Percentiles rank a stretch among this genome's conserved stretches.
phyloP scores from a whole-genome alignment of 257 asterid species.

The Echites panduratus region DNA sequence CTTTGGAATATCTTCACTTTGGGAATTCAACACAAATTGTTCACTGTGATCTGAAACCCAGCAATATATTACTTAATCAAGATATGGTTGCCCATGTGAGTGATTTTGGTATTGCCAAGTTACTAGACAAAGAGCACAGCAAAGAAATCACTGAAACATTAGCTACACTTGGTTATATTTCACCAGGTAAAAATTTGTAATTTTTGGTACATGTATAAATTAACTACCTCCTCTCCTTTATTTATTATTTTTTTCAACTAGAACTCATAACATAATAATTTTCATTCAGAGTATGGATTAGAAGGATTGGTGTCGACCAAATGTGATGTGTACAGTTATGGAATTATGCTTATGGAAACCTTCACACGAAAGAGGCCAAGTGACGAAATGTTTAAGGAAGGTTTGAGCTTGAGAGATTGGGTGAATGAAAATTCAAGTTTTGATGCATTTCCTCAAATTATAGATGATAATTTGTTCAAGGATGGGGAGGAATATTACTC shows the following conservation, averaged over 20 bases:
- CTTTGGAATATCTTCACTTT: conserved; percentile 6
- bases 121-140: neutral
- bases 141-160: neutral
- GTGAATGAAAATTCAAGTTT: conserved; percentile 3
- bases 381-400: conserved; percentile 9
- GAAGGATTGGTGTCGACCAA: neutral
- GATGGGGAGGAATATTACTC: neutral
- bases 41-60: conserved; percentile 6
- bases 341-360: conserved; percentile 14
- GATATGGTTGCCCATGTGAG: conserved; percentile 2
- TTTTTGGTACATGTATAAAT: too few species aligned
- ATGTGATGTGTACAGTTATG: conserved; percentile 19
- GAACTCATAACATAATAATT: too few species aligned
- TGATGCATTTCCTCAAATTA: conserved; percentile 2
- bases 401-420: neutral
- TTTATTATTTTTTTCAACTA: too few species aligned
- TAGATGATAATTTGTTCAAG: conserved; percentile 9
- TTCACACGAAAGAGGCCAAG: conserved; percentile 7
- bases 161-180: conserved; percentile 4
- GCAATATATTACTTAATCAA: conserved; percentile 1
- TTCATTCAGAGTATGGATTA: neutral
- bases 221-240: too few species aligned
- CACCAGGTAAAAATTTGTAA: neutral
- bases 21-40: neutral
- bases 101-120: conserved; percentile 8